A percentile compares a stretch with the other conserved stretches of the same genome.
phyloP scores from a whole-genome alignment of 2,329 filamentous ascomycete species.

The Neurospora sp. region DNA sequence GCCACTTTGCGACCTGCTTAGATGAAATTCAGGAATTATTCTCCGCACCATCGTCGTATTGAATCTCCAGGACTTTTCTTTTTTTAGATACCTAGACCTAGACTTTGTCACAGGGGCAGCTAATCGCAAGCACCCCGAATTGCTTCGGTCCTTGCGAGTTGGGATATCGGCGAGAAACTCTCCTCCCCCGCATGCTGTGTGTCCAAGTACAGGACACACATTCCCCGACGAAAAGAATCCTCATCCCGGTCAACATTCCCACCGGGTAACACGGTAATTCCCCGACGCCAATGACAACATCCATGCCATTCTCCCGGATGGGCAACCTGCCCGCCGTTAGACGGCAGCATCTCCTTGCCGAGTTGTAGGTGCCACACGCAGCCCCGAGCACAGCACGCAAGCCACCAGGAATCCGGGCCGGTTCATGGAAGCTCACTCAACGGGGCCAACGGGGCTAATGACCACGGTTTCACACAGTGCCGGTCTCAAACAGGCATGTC shows the following conservation, averaged over 20 bases:
- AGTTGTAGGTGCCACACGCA: conserved; percentile 54
- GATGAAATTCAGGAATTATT: neutral
- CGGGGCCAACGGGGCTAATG: neutral
- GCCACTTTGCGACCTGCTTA: neutral
- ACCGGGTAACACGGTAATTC: neutral
- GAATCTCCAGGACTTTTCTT: neutral
- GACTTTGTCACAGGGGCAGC: neutral
- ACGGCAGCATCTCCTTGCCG: conserved; percentile 66
- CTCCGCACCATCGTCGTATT: neutral
- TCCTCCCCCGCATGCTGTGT: neutral
- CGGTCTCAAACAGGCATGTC: conserved; percentile 71
- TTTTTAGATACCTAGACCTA: neutral
- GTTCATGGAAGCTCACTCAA: neutral
- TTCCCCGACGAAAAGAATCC: neutral
- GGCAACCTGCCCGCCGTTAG: conserved; percentile 46
- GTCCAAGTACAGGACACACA: neutral
- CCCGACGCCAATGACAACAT: neutral
- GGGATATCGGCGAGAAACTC: neutral
- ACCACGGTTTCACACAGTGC: conserved; percentile 40
- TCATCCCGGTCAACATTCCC: neutral
- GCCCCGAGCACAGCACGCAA: conserved; percentile 3
- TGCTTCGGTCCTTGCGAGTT: neutral
- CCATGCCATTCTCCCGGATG: conserved; percentile 36
- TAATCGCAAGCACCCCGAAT: neutral
- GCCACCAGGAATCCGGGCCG: neutral